Percentiles rank a stretch among this genome's conserved stretches.
phyloP scores from a whole-genome alignment of 2,329 filamentous ascomycete species.

The Rugonectria rugulosa region DNA sequence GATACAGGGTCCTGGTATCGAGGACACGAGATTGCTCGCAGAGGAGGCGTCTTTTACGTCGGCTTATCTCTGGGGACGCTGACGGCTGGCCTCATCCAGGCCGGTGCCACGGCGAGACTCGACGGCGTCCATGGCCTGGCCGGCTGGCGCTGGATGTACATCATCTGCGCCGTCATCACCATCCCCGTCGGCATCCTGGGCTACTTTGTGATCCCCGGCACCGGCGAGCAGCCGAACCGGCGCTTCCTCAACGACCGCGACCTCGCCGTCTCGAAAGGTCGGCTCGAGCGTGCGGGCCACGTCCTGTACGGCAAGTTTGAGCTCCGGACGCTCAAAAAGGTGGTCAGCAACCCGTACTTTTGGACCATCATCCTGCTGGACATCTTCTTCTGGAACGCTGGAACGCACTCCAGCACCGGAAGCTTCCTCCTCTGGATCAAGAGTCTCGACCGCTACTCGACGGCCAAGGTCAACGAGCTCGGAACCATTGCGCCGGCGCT shows the following conservation, averaged over 20 bases:
- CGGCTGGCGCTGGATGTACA: constrained; percentile 64
- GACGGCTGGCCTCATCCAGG: constrained; percentile 58
- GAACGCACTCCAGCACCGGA: constrained; percentile 54
- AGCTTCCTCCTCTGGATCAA: constrained; percentile 67
- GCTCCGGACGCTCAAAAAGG: constrained; percentile 38
- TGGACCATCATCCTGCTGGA: constrained; percentile 60
- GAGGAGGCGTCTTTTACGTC: constrained; percentile 59
- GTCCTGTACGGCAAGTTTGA: constrained; percentile 46
- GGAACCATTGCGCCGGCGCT: constrained; percentile 61
- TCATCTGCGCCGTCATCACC: constrained; percentile 61
- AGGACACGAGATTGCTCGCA: constrained; percentile 53
- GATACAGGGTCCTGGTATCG: constrained; percentile 52
- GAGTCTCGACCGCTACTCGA: constrained; percentile 57
- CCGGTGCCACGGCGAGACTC: constrained; percentile 47
- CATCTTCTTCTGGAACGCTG: constrained; percentile 64
- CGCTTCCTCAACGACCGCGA: constrained; percentile 56
- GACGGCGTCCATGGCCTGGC: constrained; percentile 53
- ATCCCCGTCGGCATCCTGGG: constrained; percentile 60
- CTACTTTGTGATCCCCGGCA: constrained; percentile 59
- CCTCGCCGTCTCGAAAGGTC: constrained; percentile 51
- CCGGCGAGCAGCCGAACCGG: constrained; percentile 54
- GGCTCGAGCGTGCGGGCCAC: constrained; percentile 56
- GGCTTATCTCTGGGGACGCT: constrained; percentile 59
- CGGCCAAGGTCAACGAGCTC: constrained; percentile 58
- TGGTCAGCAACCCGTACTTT: constrained; percentile 55